Base-by-base conservation (phyloP, 2,329 filamentous ascomycete species). In the Pseudofabraea citricarpa region DNA sequence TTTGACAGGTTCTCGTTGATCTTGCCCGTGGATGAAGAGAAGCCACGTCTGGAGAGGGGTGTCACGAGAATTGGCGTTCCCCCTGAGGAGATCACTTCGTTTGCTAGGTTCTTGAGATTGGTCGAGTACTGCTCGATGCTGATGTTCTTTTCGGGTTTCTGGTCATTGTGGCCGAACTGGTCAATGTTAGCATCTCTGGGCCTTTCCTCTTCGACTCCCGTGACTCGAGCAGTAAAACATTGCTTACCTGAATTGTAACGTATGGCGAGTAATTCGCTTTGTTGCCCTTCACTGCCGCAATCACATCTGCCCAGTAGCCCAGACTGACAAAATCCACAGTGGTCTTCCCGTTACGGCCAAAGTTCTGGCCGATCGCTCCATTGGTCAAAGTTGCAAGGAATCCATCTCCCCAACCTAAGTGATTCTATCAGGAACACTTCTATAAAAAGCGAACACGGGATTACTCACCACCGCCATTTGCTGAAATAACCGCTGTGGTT, bases 151-250 rank as follows among this genome's bases (percentile, higher is more conserved):
- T 54, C 59, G 1, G 58, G 8, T 47, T 75, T 75, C 47, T 75
- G 72, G 53, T 76, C 73, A 46, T 76, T 76, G 55, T 76, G 72
- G 9, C 73, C 73, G 42, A 75, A 75, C 55, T 59, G 52, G 2
- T 2, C 13, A 6, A 19, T 29, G 10, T 31, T 19, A 32, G n/a
- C n/a, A n/a, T n/a, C n/a, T n/a, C n/a, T n/a, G n/a, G n/a, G n/a
- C n/a, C n/a, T n/a, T n/a, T n/a, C n/a, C n/a, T n/a, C n/a, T n/a
- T n/a, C n/a, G n/a, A n/a, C n/a, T n/a, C n/a, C n/a, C n/a, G n/a
- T 12, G 9, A 36, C 7, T 22, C 35, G 22, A 19, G 16, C 16
- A 12, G 12, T 21, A 18, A 36, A 36, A 36, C 5, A 36, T 9
- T 27, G 43, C 44, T 38, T 48, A 69, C 65, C 62, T 77, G 60